A percentile compares a stretch with the other conserved stretches of the same genome.
Evolutionary conservation across 768 basidiomycete species (phyloP).

Genomic region (Cystofilobasidium bisporidii): DNA sequence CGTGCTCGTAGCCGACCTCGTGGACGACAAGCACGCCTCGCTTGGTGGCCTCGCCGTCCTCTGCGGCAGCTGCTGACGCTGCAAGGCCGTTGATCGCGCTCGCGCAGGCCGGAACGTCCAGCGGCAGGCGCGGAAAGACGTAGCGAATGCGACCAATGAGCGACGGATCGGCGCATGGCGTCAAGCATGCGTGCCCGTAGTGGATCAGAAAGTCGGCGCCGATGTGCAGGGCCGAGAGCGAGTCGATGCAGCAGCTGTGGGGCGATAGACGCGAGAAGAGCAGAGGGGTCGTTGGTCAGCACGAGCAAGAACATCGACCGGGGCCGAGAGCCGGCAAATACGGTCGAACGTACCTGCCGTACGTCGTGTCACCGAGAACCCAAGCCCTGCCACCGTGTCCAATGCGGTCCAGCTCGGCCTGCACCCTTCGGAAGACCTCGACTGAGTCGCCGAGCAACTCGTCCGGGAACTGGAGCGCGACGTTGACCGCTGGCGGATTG

Average conservation of each 20-base stretch:
- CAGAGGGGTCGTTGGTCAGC: not conserved
- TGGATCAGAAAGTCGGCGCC: conserved; percentile 86
- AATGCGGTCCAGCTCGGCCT: conserved; percentile 36
- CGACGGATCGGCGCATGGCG: conserved; percentile 35
- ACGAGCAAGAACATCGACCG: not conserved
- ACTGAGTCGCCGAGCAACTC: conserved; percentile 80
- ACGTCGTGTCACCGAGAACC: conserved; percentile 93
- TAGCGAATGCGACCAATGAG: conserved; percentile 43
- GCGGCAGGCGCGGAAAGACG: conserved; percentile 65
- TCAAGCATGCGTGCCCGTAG: conserved; percentile 93
- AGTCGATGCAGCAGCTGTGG: conserved; percentile 85
- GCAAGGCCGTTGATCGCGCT: conserved; percentile 14
- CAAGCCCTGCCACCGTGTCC: conserved; percentile 48
- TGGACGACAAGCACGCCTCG: conserved; percentile 51
- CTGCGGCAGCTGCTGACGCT: not conserved
- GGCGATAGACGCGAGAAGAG: not conserved
- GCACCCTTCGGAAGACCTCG: conserved; percentile 60
- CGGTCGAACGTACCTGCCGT: conserved; percentile 62
- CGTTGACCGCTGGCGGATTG: conserved; percentile 30
- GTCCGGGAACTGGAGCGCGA: conserved; percentile 92
- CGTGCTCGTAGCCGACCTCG: conserved; percentile 68
- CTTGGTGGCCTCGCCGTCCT: conserved; percentile 7
- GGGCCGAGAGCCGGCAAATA: not conserved
- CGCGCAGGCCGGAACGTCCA: conserved; percentile 8
- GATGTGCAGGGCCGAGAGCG: conserved; percentile 87